Evolutionary conservation across 1,284 basidiomycete species (phyloP), one percentile per base, ranked within the genome.

Genomic region (Stygiomarasmius scandens): DNA sequence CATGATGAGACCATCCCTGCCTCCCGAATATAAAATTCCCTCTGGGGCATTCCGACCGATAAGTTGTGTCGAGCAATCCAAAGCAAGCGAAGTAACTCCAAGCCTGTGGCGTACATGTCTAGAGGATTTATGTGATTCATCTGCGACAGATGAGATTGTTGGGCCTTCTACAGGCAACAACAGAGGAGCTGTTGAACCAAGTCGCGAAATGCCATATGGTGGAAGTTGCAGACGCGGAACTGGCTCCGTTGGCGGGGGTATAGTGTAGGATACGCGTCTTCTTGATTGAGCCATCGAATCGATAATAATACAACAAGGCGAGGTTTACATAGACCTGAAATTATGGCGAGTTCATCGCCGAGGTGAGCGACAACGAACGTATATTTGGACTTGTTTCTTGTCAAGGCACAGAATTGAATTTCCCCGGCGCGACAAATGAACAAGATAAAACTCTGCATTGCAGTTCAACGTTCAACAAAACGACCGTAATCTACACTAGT

Each of bases 11-110:
- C 97, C 96, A 75, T 99, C 96, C 52, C 95, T 79, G 10, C 95
- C 96, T 25, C 91, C 96, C 1, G 94, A 90, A 71, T 98, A 98
- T 9, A 99, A 77, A 50, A 99, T 96, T 1, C 97, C 96, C 62
- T 90, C 86, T 0, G 96, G 96, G 4, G 77, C 68, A 20, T 69
- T 58, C 16, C 76, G 77, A 6, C 86, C 88, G 16, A 80, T 70
- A 3, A 97, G 78, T 44, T 85, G 80, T 0, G 95, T 97, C 1
- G 90, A 88, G 0, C 85, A 82, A 73, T 98, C 96, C 38, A 98
- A 76, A 0, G 92, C 95, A 34, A 98, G 82, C 0, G 91, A 89
- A 1, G 91, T 85, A 14, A 96, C 86, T 4, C 92, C 91, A 0
- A 97, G 84, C n/a, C 93, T 85, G 73, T 98, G 95, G 25, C 87